Evolutionary conservation across 2,329 filamentous ascomycete genomes (phyloP).

Genomic region (Aspergillus pseudoterreus): DNA sequence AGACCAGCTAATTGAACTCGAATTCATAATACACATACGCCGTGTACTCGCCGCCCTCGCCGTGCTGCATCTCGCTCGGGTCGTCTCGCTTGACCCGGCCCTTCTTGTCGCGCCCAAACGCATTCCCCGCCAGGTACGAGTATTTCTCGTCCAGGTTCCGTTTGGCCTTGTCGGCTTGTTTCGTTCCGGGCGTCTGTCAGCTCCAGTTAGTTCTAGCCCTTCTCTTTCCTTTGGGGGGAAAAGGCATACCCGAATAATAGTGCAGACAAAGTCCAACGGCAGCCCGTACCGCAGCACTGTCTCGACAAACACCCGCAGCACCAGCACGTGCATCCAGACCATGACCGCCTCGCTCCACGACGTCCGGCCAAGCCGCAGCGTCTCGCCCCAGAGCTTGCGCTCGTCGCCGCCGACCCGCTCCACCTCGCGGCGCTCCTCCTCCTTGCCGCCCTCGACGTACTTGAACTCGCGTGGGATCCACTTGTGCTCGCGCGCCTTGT

Average conservation of each 20-base stretch:
- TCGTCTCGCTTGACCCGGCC: conserved; percentile 90
- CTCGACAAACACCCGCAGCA: conserved; percentile 92
- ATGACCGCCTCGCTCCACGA: conserved; percentile 95
- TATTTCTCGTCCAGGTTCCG: conserved; percentile 76
- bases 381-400: conserved; percentile 89
- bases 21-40: conserved; percentile 98
- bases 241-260: conserved; percentile 72
- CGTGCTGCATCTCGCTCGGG: conserved; percentile 76
- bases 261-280: conserved; percentile 83
- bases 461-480: conserved; percentile 96
- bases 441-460: conserved; percentile 82
- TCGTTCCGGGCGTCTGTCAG: conserved; percentile 67
- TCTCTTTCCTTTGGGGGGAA: too few relatives aligned
- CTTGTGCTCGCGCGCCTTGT: conserved; percentile 87
- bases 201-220: conserved; percentile 3
- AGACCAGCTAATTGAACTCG: conserved; percentile 57
- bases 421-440: conserved; percentile 84
- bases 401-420: conserved; percentile 79
- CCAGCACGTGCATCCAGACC: conserved; percentile 91
- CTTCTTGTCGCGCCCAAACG: conserved; percentile 89
- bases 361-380: conserved; percentile 78
- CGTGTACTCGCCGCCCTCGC: conserved; percentile 78
- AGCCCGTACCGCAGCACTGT: conserved; percentile 94
- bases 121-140: conserved; percentile 91
- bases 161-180: conserved; percentile 75